Evolutionary conservation across 2,329 filamentous ascomycete genomes (phyloP), one percentile per base, ranked within the genome.

Genomic region (Rutstroemia sp.): DNA sequence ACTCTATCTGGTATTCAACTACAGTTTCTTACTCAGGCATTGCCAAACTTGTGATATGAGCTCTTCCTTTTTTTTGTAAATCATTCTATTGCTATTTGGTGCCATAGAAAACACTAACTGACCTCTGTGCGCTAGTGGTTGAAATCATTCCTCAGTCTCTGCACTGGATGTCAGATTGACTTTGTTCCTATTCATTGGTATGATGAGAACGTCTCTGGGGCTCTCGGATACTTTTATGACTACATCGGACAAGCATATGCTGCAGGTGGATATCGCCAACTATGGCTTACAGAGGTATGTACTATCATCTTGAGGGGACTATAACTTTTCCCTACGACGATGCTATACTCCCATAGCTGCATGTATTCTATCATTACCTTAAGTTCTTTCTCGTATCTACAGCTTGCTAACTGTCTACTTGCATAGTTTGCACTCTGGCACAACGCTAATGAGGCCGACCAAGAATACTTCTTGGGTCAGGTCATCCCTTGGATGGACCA

Each of bases 141-240:
- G n/a, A 57, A 63, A 19, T 63, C 68, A 42, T 79, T 78, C 68
- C 49, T 78, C 41, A 56, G 57, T 19, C 63, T 66, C 7, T 78
- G 76, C 67, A 63, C 61, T 12, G 67, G 62, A 38, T 77, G 73
- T 68, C 66, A 66, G 12, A 73, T 78, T 46, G 73, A 77, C 63
- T 75, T 73, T 61, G 58, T 76, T 54, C 69, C 72, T 57, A 68
- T 76, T 37, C 76, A 78, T 63, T 78, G 75, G 75, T 78, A 78
- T 61, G 72, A 73, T 51, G 58, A 63, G 17, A 65, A 65, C 44
- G 60, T 67, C 19, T 19, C n/a, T 14, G 61, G 62, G 3, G 73
- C 73, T 65, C 73, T 77, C 67, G 71, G 75, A 66, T 58, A 65
- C 50, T 72, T 54, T 6, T 21, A 54, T 8, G 34, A 42, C 14